Evolutionary conservation across 2,329 filamentous ascomycete species (phyloP), one percentile per base, ranked within the genome.

Genomic region (Cyanodermella asteris): DNA sequence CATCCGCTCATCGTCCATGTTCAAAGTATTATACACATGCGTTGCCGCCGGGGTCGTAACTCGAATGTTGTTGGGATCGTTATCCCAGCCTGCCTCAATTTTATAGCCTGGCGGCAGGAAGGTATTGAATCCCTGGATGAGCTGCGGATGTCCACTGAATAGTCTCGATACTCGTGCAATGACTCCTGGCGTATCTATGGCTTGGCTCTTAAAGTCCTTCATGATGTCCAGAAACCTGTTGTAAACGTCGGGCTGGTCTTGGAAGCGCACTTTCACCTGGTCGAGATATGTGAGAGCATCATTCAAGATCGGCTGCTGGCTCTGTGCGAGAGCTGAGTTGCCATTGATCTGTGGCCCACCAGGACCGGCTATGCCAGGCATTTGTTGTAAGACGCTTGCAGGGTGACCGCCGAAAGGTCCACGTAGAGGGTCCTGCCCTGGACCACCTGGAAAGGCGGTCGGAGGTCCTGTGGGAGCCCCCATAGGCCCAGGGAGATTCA

Each of bases 1-100:
- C n/a, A n/a, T n/a, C n/a, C n/a, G n/a, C 32, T 23, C 31, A 32
- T 16, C 37, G 35, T 14, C 35, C 36, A 28, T 33, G 33, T 23
- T 13, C 15, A 25, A 30, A 6, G 25, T 24, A 17, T 16, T 81
- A 38, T 84, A 74, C 2, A 91, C 78, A 7, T 81, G 93, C 3
- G 84, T 94, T n/a, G 87, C 87, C 57, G 90, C 91, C 0, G 87
- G 87, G 0, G 87, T 97, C 1, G 87, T 97, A 10, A 97, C 87
- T 34, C 90, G 64, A 34, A 97, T 97, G 4, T 81, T 81, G 43
- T 93, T 91, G 2, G 84, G 84, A 40, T 94, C 84, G 35, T 90
- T 84, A 17, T 80, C 80, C 10, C 78, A 72, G 16, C 84, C 84
- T 41, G 87, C 97, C 45, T 97, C 87, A 31, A 97, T 97, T 30